phyloP scores from a whole-genome alignment of 179 eudicot species.

The Spinacia oleracea region DNA sequence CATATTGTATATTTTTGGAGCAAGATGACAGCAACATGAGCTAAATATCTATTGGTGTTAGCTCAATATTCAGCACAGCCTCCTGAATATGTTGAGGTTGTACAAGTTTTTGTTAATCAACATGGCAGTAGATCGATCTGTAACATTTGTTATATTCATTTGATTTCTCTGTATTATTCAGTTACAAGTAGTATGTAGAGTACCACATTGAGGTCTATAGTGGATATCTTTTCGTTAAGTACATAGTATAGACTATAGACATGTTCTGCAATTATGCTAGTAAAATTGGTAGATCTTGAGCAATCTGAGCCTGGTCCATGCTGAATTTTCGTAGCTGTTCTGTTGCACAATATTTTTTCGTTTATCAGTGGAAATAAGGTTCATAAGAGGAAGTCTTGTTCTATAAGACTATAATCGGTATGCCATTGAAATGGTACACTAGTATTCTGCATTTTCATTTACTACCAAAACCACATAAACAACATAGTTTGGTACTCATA shows the following conservation, averaged over 20 bases:
- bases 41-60: not conserved
- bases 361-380: no score
- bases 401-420: no score
- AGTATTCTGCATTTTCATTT: no score
- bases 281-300: not conserved
- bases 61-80: conserved; percentile 10
- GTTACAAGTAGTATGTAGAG: not conserved
- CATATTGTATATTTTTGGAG: not conserved
- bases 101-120: not conserved
- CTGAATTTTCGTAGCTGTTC: not conserved
- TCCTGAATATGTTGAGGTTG: conserved; percentile 7
- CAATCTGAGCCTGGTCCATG: not conserved
- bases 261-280: not conserved
- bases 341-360: not conserved
- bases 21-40: conserved; percentile 24
- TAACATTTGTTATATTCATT: conserved; percentile 12
- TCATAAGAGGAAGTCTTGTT: no score
- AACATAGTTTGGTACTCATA: no score
- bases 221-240: not conserved
- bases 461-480: no score
- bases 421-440: no score
- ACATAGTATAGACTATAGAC: not conserved
- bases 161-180: not conserved
- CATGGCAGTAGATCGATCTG: conserved; percentile 10
- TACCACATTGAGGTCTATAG: conserved; percentile 7